phyloP scores from a whole-genome alignment of 148 eudicot genomes.

The Rhododendron henanense region DNA sequence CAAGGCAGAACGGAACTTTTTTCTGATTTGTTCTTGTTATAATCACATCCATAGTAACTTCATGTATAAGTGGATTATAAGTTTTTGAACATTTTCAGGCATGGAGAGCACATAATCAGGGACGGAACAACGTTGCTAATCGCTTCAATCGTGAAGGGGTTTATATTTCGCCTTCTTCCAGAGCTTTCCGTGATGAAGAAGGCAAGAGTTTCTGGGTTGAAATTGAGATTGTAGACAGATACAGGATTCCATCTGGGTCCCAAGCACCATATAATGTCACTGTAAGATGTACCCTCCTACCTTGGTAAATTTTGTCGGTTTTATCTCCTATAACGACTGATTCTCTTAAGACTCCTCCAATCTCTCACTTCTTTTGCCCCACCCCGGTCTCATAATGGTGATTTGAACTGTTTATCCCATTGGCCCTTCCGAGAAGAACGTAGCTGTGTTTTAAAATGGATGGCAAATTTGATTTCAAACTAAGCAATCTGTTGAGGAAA shows the following conservation, averaged over 20 bases:
- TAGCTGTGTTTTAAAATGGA: background rate
- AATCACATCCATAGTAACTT: background rate
- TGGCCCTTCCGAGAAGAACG: background rate
- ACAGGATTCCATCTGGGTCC: conserved; percentile 81
- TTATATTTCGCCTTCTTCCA: conserved; percentile 66
- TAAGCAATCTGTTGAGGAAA: background rate
- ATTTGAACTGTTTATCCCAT: background rate
- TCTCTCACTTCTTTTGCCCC: background rate
- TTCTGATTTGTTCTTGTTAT: background rate
- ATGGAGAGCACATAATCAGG: conserved; percentile 84
- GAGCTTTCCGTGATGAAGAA: conserved; percentile 94
- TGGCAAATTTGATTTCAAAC: background rate
- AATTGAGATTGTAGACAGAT: conserved; percentile 77
- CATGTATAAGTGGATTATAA: background rate
- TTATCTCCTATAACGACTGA: background rate
- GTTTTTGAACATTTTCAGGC: conserved; percentile 38
- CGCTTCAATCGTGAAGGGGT: conserved; percentile 82
- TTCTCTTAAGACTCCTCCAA: background rate
- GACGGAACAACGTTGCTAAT: conserved; percentile 73
- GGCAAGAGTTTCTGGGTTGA: conserved; percentile 93
- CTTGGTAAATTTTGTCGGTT: background rate
- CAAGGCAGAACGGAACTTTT: conserved; percentile 42
- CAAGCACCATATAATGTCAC: conserved; percentile 96
- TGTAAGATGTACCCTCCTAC: conserved; percentile 37
- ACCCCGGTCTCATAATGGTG: background rate